Base-by-base conservation (phyloP, 1,284 basidiomycete genomes). In the Sporisorium graminicola region DNA sequence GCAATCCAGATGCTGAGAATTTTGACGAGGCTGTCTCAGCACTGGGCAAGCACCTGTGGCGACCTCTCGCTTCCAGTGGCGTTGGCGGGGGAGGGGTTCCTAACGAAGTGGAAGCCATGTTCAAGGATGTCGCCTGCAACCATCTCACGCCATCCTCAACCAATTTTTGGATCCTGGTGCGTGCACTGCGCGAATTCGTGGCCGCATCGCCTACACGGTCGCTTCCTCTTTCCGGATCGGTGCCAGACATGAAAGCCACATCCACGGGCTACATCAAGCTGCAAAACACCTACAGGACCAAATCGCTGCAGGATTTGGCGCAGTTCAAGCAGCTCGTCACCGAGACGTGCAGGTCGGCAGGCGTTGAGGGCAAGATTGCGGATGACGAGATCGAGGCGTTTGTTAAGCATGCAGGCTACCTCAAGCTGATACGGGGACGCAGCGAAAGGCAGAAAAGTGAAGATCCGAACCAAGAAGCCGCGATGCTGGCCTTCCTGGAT, bases 161-260 rank as follows among this genome's bases (percentile, higher is more conserved):
- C 8, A 90, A 91, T 9, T 98, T 98, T 87, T 94, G 92, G 88
- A 90, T 94, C 71, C 90, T 98, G 29, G 89, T 98, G n/a, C 88
- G 90, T 20, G 91, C 95, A 0, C 89, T 99, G 33, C 88, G 89
- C 37, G 86, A 89, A 42, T 90, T 88, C 67, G 85, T 85, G 22
- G 65, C 65, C 90, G 58, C 67, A 87, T 87, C 69, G 74, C 86
- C 71, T 9, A 62, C 74, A 3, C 52, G 63, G n/a, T 64, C 62
- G 14, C 85, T 90, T 6, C 91, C 91, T 0, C 86, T 91, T 16
- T 88, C 89, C 0, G 88, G 90, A 2, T 90, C 93, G 0, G 88
- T 99, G 1, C 96, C 96, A 0, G 96, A 99, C 87, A 98, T 99
- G 93, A 96, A 97, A 85, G 91, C 95, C 5, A 92, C 92, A 77